Conservation (phyloP, 306 rosid species). For the Fragaria iinumae region DNA sequence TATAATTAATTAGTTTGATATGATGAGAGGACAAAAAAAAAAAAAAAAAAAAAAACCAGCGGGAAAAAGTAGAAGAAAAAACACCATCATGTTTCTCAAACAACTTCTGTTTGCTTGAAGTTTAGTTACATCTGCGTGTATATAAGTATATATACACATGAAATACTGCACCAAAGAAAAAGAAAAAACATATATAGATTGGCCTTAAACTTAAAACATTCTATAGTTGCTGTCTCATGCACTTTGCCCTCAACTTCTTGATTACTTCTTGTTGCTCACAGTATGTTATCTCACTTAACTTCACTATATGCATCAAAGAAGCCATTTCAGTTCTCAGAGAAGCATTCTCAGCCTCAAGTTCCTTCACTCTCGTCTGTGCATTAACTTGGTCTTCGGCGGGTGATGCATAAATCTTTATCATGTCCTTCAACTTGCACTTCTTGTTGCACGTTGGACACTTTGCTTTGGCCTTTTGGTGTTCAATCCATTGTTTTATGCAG, state of each 20-base stretch:
- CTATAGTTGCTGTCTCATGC: not conserved
- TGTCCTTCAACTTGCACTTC: not conserved
- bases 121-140: too few relatives aligned
- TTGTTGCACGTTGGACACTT: constrained; percentile 3
- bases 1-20: too few relatives aligned
- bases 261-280: not conserved
- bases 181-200: too few relatives aligned
- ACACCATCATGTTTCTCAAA: too few relatives aligned
- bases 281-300: not conserved
- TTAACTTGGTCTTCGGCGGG: not conserved
- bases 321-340: not conserved
- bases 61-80: too few relatives aligned
- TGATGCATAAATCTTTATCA: not conserved
- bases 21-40: too few relatives aligned
- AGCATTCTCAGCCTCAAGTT: not conserved
- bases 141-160: too few relatives aligned
- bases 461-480: not conserved
- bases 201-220: too few relatives aligned
- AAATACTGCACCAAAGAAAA: too few relatives aligned
- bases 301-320: not conserved
- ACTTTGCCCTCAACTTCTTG: not conserved
- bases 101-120: too few relatives aligned
- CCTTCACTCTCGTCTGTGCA: not conserved
- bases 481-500: not conserved
- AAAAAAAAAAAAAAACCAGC: too few relatives aligned